Conservation (phyloP, 2,329 filamentous ascomycete genomes). For the Pyrenochaeta sp. region DNA sequence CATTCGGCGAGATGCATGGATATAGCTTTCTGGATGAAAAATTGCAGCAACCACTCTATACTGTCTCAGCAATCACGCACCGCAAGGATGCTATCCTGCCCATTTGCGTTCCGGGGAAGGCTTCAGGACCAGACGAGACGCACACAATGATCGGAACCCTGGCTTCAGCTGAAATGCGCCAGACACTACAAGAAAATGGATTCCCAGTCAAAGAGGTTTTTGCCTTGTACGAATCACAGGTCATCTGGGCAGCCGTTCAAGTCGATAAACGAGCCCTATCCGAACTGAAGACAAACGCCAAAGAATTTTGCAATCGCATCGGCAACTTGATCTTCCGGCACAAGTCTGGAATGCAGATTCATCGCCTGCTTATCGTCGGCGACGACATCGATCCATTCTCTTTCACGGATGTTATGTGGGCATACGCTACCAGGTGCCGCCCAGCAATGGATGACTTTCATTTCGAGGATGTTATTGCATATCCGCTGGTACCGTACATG, state of each 20-base stretch:
- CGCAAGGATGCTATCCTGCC: conserved; percentile 58
- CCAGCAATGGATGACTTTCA: conserved; percentile 33
- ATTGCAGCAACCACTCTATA: conserved; percentile 51
- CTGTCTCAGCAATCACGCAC: conserved; percentile 58
- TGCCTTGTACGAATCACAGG: conserved; percentile 56
- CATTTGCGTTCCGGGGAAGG: conserved; percentile 52
- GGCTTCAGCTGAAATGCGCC: conserved; percentile 53
- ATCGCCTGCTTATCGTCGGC: conserved; percentile 56
- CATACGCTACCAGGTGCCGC: conserved; percentile 58
- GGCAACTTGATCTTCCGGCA: conserved; percentile 54
- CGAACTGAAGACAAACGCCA: conserved; percentile 16
- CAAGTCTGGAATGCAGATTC: conserved; percentile 54
- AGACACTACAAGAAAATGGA: conserved; percentile 40
- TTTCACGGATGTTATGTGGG: conserved; percentile 58
- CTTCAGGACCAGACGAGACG: conserved; percentile 40
- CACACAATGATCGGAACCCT: conserved; percentile 48
- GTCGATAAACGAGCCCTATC: conserved; percentile 14
- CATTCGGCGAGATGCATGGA: conserved; percentile 57
- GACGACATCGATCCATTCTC: conserved; percentile 60
- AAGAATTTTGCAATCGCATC: conserved; percentile 50
- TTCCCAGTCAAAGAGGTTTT: conserved; percentile 57
- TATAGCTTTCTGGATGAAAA: conserved; percentile 55
- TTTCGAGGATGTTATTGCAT: conserved; percentile 5
- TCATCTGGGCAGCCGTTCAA: conserved; percentile 54
- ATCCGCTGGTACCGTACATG: conserved; percentile 9